Base-by-base conservation (phyloP, 352 stramenopile species). In the Pythium volutum region DNA sequence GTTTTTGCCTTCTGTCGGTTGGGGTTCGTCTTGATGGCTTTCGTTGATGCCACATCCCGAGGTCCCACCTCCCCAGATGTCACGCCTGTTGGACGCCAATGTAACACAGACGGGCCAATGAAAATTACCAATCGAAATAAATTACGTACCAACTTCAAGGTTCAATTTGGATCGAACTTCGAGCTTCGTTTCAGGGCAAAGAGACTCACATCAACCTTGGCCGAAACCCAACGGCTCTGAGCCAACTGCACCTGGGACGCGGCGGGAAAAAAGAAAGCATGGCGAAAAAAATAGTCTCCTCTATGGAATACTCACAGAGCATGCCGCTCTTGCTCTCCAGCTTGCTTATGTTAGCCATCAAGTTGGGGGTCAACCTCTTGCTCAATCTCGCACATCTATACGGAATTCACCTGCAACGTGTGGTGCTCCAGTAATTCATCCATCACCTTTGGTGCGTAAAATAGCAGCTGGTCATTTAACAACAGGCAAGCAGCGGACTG, bases 121-220 rank as follows among this genome's bases (percentile, higher is more conserved):
- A 42, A 58, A 64, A 56, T 52, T 46, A 64, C 36, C 47, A 36
- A 64, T 20, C 34, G 12, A 39, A 25, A 58, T 59, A 65, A 65
- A 57, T 65, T 65, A 65, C 36, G 36, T 43, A 43, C 48, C 58
- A 58, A 59, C 58, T 65, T 65, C 58, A 64, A 64, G 51, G 34
- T 39, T 48, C 51, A 34, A 48, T 48, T 29, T 48, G 42, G 42
- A 48, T 48, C 42, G 4, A 6, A 27, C 7, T 8, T 48, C 10
- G 38, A 23, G n/a, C n/a, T n/a, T n/a, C n/a, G n/a, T n/a, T n/a
- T n/a, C n/a, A n/a, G n/a, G n/a, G n/a, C n/a, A n/a, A n/a, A n/a
- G n/a, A n/a, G n/a, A n/a, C n/a, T n/a, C n/a, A n/a, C n/a, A n/a
- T n/a, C n/a, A n/a, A n/a, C n/a, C n/a, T n/a, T n/a, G n/a, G n/a